A percentile compares a stretch with the other conserved stretches of the same genome.
These are phyloP conservation scores for Debaryomyces prosopidis DNA, from an alignment of 805 yeast species.

Conservation along the genomic window DNA sequence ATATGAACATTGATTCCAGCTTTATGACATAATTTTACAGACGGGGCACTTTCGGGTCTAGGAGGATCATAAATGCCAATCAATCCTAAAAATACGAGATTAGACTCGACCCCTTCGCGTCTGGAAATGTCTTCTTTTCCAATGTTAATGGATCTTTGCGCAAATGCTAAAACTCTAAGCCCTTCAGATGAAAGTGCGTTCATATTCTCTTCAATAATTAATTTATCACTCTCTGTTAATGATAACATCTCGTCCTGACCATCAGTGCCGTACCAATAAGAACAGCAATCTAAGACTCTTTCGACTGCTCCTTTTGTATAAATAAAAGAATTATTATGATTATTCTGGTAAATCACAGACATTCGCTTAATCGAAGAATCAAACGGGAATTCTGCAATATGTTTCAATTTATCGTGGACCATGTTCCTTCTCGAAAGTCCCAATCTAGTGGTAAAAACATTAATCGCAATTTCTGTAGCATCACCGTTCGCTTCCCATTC, in stretches of 20 bases:
- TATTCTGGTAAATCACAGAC: slow-evolving; percentile 54
- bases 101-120: slow-evolving; percentile 49
- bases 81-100: slow-evolving; percentile 61
- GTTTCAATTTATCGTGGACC: slow-evolving; percentile 30
- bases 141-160: slow-evolving; percentile 37
- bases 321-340: slow-evolving; percentile 21
- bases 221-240: slow-evolving; percentile 42
- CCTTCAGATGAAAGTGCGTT: slow-evolving; percentile 63
- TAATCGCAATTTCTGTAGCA: slow-evolving; percentile 87
- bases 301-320: slow-evolving; percentile 80
- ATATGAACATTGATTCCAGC: slow-evolving; percentile 84
- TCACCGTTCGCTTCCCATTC: slow-evolving; percentile 60
- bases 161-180: slow-evolving; percentile 72
- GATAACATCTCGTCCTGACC: slow-evolving; percentile 14
- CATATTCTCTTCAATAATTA: slow-evolving; percentile 54
- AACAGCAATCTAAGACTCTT: slow-evolving; percentile 58
- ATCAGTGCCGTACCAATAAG: slow-evolving; percentile 47
- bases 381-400: slow-evolving; percentile 68
- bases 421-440: slow-evolving; percentile 49
- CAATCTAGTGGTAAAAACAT: slow-evolving; percentile 68
- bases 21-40: slow-evolving; percentile 64
- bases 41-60: slow-evolving; percentile 62
- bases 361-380: slow-evolving; percentile 74
- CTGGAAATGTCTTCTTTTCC: slow-evolving; percentile 14
- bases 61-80: slow-evolving; percentile 85